Percentiles rank a stretch among this genome's conserved stretches.
Evolutionary conservation across 345 rosid species (phyloP).

Genomic region (Adansonia digitata): DNA sequence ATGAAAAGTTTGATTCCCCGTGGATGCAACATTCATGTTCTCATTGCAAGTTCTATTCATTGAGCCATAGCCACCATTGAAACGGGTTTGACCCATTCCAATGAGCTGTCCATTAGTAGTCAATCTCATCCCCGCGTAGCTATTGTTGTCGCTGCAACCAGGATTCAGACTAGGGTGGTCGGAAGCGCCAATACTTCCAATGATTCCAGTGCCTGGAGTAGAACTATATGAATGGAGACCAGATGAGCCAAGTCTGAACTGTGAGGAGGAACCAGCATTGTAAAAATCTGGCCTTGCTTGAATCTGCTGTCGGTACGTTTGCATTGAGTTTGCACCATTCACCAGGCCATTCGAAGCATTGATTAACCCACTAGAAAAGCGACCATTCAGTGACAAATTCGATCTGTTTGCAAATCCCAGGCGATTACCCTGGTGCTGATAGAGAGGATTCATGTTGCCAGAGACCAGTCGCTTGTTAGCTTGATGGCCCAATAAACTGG

Average conservation of each 20-base stretch:
- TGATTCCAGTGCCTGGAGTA: background rate
- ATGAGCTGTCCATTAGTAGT: background rate
- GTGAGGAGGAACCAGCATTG: too few relatives aligned
- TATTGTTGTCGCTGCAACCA: background rate
- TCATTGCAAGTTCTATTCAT: background rate
- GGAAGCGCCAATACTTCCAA: background rate
- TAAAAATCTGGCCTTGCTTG: background rate
- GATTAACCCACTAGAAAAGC: background rate
- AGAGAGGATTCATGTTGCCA: background rate
- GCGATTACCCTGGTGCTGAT: background rate
- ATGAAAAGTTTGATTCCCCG: background rate
- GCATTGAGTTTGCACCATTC: conserved; percentile 4
- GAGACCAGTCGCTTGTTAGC: background rate
- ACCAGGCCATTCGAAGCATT: background rate
- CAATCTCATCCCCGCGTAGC: conserved; percentile 15
- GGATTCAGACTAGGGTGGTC: background rate
- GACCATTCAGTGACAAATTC: background rate
- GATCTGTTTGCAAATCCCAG: background rate
- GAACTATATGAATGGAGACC: background rate
- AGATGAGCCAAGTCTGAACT: background rate
- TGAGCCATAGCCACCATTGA: background rate
- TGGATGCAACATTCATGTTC: background rate
- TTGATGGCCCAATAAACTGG: background rate
- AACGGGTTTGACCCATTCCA: conserved; percentile 5
- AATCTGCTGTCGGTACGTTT: background rate